Conservation (phyloP, 2,329 filamentous ascomycete genomes). For the Diplodia corticola region DNA sequence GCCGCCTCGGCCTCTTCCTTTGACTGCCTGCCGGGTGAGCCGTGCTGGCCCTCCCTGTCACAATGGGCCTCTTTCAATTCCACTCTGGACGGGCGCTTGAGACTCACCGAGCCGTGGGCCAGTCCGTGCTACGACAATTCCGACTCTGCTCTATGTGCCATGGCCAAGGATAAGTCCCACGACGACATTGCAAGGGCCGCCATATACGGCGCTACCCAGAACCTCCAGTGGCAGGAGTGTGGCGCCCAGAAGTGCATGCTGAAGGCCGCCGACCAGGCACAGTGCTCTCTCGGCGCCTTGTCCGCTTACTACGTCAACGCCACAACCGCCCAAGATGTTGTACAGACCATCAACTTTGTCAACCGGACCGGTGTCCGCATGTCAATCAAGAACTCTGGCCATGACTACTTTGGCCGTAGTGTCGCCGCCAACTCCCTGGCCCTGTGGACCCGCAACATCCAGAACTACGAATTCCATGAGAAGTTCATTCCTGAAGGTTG, state of each 20-base stretch:
- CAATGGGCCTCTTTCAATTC: slow-evolving; percentile 22
- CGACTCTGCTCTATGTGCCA: not conserved
- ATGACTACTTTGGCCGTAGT: slow-evolving; percentile 31
- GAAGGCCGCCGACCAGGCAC: not conserved
- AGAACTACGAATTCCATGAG: slow-evolving; percentile 22
- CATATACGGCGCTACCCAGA: slow-evolving; percentile 18
- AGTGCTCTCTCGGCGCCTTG: slow-evolving; percentile 18
- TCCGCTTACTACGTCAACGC: slow-evolving; percentile 30
- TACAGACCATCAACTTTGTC: slow-evolving; percentile 29
- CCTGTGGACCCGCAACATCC: slow-evolving; percentile 29
- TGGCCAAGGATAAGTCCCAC: not conserved
- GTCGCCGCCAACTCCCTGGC: slow-evolving; percentile 26
- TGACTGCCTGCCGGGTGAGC: slow-evolving; percentile 13
- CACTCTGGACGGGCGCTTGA: not conserved
- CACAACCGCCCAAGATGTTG: slow-evolving; percentile 26
- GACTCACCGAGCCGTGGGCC: slow-evolving; percentile 14
- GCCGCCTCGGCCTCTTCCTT: not conserved
- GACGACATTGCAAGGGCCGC: slow-evolving; percentile 13
- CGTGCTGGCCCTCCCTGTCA: slow-evolving; percentile 11
- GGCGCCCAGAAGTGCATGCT: slow-evolving; percentile 4
- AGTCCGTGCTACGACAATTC: slow-evolving; percentile 16
- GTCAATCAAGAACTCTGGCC: slow-evolving; percentile 31
- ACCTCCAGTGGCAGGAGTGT: slow-evolving; percentile 20
- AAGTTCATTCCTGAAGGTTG: slow-evolving; percentile 27
- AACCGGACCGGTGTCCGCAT: slow-evolving; percentile 27